Conservation (phyloP, 441 rosid genomes). For the Erodium texanum region DNA sequence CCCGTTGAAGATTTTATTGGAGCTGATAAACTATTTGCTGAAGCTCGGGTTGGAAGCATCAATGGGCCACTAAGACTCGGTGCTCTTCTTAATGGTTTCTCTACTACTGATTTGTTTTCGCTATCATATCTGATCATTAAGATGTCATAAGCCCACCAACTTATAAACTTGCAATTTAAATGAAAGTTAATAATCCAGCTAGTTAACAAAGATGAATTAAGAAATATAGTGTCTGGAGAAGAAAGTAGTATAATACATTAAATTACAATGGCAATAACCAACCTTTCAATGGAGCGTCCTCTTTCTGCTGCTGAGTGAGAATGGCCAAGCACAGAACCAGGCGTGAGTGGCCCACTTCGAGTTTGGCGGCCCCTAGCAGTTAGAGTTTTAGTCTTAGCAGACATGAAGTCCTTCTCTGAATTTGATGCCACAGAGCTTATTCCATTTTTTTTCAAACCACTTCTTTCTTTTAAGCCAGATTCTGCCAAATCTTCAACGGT, state of each 20-base stretch:
- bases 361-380: slow-evolving; percentile 53
- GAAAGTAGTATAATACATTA: not conserved
- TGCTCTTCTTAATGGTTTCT: slow-evolving; percentile 47
- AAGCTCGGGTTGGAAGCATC: slow-evolving; percentile 89
- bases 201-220: not conserved
- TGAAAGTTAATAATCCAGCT: not conserved
- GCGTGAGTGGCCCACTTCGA: slow-evolving; percentile 80
- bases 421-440: slow-evolving; percentile 44
- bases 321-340: slow-evolving; percentile 49
- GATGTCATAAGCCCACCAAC: slow-evolving; percentile 11
- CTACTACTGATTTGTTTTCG: slow-evolving; percentile 41
- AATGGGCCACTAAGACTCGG: slow-evolving; percentile 98
- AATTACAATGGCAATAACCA: slow-evolving; percentile 9
- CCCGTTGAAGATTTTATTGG: slow-evolving; percentile 96
- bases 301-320: slow-evolving; percentile 43
- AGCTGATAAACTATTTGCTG: slow-evolving; percentile 96
- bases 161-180: slow-evolving; percentile 3
- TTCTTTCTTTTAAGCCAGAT: slow-evolving; percentile 31
- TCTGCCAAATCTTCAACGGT: slow-evolving; percentile 34
- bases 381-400: slow-evolving; percentile 35
- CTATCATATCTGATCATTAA: slow-evolving; percentile 46
- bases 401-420: slow-evolving; percentile 42
- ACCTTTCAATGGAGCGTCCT: slow-evolving; percentile 60
- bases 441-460: slow-evolving; percentile 33
- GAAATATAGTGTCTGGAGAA: not conserved